phyloP scores from a whole-genome alignment of 2,329 filamentous ascomycete genomes.

The Aureobasidium sp. region DNA sequence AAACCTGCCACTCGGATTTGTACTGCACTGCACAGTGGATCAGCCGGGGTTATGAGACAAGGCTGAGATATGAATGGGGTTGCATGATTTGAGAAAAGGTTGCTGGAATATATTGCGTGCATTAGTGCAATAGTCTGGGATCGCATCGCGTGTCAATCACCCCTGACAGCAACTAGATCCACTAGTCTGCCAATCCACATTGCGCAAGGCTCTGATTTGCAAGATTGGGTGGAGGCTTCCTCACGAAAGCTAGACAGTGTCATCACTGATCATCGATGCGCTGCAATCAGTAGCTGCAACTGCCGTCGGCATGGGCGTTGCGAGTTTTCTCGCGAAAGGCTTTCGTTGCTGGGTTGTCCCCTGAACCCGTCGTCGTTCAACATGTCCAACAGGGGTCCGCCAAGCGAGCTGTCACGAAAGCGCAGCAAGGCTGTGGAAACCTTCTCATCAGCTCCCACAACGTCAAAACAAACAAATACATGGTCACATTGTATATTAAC shows the following conservation, averaged over 20 bases:
- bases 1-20: conserved; percentile 4
- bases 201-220: conserved; percentile 10
- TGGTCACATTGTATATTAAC: not conserved
- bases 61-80: conserved; percentile 1
- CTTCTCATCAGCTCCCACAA: not conserved
- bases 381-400: conserved; percentile 7
- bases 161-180: conserved; percentile 1
- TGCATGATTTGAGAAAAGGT: conserved; percentile 11
- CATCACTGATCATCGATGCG: not conserved
- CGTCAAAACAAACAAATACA: conserved; percentile 6
- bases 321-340: not conserved
- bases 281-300: conserved; percentile 7
- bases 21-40: conserved; percentile 1
- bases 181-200: conserved; percentile 7
- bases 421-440: not conserved
- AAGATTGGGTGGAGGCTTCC: not conserved
- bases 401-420: conserved; percentile 10
- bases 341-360: conserved; percentile 1
- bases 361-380: not conserved
- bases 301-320: not conserved
- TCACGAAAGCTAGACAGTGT: not conserved
- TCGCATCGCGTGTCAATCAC: not conserved
- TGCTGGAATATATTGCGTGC: conserved; percentile 9
- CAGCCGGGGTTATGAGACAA: conserved; percentile 4
- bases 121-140: not conserved